Percentiles rank a stretch among this genome's conserved stretches.
phyloP scores from a whole-genome alignment of 352 stramenopile species.

The Elongisporangium undulatum region DNA sequence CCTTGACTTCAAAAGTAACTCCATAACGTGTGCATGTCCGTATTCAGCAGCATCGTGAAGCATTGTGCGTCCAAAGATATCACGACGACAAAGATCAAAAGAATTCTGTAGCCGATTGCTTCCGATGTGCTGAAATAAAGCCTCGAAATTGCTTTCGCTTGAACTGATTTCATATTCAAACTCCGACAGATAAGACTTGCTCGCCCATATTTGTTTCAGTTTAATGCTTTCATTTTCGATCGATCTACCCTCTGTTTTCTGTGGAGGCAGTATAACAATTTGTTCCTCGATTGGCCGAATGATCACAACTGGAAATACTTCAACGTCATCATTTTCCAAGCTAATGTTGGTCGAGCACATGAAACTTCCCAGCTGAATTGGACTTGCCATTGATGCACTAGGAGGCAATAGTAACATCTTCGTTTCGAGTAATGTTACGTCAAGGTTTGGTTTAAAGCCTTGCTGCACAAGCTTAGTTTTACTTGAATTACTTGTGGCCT shows the following conservation, averaged over 20 bases:
- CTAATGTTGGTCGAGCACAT: slow-evolving; percentile 40
- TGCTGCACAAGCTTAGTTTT: not conserved
- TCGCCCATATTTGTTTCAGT: slow-evolving; percentile 9
- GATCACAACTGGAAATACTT: slow-evolving; percentile 59
- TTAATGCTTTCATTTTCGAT: not conserved
- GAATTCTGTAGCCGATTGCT: slow-evolving; percentile 30
- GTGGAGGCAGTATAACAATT: slow-evolving; percentile 10
- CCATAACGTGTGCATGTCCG: slow-evolving; percentile 42
- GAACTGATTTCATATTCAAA: slow-evolving; percentile 55
- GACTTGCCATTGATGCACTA: slow-evolving; percentile 11
- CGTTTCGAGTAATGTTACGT: slow-evolving; percentile 29
- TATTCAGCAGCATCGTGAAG: slow-evolving; percentile 60
- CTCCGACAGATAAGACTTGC: slow-evolving; percentile 41
- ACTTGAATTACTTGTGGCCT: slow-evolving; percentile 13
- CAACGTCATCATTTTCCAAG: slow-evolving; percentile 50
- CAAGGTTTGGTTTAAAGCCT: not conserved
- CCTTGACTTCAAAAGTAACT: slow-evolving; percentile 37
- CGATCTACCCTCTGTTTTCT: not conserved
- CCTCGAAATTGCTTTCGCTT: slow-evolving; percentile 56
- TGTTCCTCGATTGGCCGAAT: slow-evolving; percentile 37
- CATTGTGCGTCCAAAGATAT: slow-evolving; percentile 50
- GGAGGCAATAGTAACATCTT: slow-evolving; percentile 32
- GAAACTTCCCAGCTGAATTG: slow-evolving; percentile 32
- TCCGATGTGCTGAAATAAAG: slow-evolving; percentile 42
- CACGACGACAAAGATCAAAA: slow-evolving; percentile 41